These are phyloP conservation scores for Cytospora schulzeri DNA, from an alignment of 2,329 filamentous ascomycete species.

Conservation along the genomic window DNA sequence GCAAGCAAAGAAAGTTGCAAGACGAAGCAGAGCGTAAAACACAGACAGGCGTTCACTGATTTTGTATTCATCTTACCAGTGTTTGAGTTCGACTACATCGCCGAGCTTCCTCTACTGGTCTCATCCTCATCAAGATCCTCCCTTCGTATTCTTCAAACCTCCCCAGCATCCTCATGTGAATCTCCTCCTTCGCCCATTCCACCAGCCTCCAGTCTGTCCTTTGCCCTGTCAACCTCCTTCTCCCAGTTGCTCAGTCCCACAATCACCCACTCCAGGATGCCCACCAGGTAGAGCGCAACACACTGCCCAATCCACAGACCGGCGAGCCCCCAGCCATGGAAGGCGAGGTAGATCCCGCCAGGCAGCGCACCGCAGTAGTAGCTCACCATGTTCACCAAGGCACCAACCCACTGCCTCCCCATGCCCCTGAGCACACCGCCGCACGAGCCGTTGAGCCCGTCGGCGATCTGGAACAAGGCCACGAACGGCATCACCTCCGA, in stretches of 20 bases:
- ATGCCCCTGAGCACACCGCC: slow-evolving; percentile 80
- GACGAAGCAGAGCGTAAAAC: background rate
- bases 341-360: slow-evolving; percentile 80
- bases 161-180: background rate
- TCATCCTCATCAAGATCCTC: too few species aligned
- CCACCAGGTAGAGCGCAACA: slow-evolving; percentile 78
- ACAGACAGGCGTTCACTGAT: background rate
- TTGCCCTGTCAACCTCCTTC: slow-evolving; percentile 69
- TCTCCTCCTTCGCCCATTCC: slow-evolving; percentile 23
- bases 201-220: slow-evolving; percentile 66
- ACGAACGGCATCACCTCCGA: slow-evolving; percentile 81
- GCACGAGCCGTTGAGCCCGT: slow-evolving; percentile 83
- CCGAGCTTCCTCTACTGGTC: background rate
- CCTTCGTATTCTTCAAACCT: background rate
- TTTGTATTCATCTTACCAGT: background rate
- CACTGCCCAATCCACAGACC: slow-evolving; percentile 86
- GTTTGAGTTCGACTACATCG: background rate
- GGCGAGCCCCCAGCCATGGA: slow-evolving; percentile 79
- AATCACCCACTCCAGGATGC: slow-evolving; percentile 75
- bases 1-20: background rate
- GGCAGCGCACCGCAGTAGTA: slow-evolving; percentile 85
- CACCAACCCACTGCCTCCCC: slow-evolving; percentile 84
- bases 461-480: slow-evolving; percentile 86
- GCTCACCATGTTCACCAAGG: slow-evolving; percentile 76
- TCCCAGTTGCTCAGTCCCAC: slow-evolving; percentile 80